phyloP scores from a whole-genome alignment of 164 flowering plant genomes.

The Nelumbo lutea region DNA sequence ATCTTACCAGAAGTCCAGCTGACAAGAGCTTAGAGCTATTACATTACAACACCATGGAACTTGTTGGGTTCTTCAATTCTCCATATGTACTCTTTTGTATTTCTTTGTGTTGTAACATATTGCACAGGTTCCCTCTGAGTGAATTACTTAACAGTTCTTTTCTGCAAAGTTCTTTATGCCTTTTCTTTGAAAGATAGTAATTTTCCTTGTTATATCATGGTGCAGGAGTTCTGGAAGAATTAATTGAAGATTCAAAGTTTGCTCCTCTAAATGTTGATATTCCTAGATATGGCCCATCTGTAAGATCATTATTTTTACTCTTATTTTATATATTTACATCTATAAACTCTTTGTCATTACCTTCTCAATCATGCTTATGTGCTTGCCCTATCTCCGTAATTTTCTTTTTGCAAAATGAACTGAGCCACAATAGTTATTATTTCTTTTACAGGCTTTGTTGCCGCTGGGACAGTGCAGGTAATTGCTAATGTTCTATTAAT shows the following conservation, averaged over 20 bases:
- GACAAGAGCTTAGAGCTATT: too few species aligned
- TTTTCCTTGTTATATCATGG: not conserved
- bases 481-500: not conserved
- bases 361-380: too few species aligned
- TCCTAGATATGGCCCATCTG: slow-evolving; percentile 83
- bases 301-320: slow-evolving; percentile 51
- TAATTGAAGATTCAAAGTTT: slow-evolving; percentile 79
- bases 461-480: slow-evolving; percentile 69
- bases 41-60: too few species aligned
- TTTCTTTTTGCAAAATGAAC: too few species aligned
- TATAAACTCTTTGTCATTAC: not conserved
- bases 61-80: too few species aligned
- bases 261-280: slow-evolving; percentile 80
- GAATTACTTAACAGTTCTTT: too few species aligned
- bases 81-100: too few species aligned
- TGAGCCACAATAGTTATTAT: not conserved
- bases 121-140: too few species aligned
- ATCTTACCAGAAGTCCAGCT: too few species aligned
- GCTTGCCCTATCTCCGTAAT: too few species aligned
- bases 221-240: slow-evolving; percentile 52
- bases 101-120: too few species aligned
- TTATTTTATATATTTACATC: not conserved
- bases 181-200: not conserved
- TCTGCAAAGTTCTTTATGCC: too few species aligned
- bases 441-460: slow-evolving; percentile 55